Percentiles rank a stretch among this genome's conserved stretches.
phyloP scores from a whole-genome alignment of 1,284 basidiomycete genomes.

The Leccinum pachyderme region DNA sequence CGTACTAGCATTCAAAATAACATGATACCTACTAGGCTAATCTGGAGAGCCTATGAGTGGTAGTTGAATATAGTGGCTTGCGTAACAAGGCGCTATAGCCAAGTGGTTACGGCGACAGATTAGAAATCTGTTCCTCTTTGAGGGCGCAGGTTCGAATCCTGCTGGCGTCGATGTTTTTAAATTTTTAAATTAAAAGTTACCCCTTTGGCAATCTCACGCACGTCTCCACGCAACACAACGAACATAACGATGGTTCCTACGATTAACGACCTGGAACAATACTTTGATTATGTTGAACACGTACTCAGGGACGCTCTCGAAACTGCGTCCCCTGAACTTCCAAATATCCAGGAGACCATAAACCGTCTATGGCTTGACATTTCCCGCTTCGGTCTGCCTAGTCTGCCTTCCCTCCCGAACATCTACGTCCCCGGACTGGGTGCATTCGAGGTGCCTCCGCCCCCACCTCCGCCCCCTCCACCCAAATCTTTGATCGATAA shows the following conservation, averaged over 20 bases:
- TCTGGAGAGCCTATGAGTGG: not conserved
- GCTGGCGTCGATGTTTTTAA: constrained; percentile 50
- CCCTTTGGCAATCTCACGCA: not conserved
- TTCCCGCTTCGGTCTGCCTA: constrained; percentile 70
- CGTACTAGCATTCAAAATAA: constrained; percentile 9
- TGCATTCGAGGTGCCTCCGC: constrained; percentile 69
- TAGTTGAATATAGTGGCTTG: not conserved
- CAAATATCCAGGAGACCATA: constrained; percentile 61
- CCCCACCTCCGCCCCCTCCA: constrained; percentile 52
- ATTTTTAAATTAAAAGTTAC: not conserved
- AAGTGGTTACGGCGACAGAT: constrained; percentile 62
- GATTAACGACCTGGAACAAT: constrained; percentile 68
- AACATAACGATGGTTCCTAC: constrained; percentile 38
- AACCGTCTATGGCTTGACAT: constrained; percentile 75
- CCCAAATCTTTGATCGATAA: constrained; percentile 46
- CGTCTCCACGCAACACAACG: not conserved
- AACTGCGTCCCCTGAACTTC: constrained; percentile 56
- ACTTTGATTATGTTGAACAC: constrained; percentile 65
- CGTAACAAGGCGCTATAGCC: constrained; percentile 43
- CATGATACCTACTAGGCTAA: constrained; percentile 5
- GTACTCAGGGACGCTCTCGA: constrained; percentile 58
- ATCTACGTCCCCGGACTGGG: constrained; percentile 64
- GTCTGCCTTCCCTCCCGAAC: constrained; percentile 59
- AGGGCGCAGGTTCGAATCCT: constrained; percentile 72
- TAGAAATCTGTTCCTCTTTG: constrained; percentile 56